Evolutionary conservation across 2,329 filamentous ascomycete species (phyloP).

Genomic region (Neofusicoccum sp.): DNA sequence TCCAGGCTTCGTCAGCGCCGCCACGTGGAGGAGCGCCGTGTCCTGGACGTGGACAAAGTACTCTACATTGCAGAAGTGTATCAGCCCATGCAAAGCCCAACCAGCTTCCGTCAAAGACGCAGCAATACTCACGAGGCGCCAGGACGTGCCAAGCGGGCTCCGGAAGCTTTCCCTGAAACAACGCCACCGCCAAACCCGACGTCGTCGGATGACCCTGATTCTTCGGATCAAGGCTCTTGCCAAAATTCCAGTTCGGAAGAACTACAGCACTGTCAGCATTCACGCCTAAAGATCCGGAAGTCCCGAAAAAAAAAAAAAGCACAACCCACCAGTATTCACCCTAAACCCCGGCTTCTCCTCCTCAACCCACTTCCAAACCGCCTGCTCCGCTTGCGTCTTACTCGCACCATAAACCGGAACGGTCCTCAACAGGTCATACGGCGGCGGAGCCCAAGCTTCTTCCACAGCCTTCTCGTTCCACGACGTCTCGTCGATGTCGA

Average conservation of each 20-base stretch:
- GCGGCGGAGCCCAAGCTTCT: not conserved
- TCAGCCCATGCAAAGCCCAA: conserved; percentile 22
- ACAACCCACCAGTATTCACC: conserved; percentile 39
- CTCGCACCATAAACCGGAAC: conserved; percentile 46
- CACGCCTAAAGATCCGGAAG: not conserved
- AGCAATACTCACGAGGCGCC: not conserved
- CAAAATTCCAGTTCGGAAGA: conserved; percentile 24
- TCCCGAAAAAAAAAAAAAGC: not conserved
- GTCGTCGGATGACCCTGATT: conserved; percentile 27
- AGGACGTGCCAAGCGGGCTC: not conserved
- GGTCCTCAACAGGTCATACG: not conserved
- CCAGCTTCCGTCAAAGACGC: conserved; percentile 18
- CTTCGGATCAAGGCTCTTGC: conserved; percentile 22
- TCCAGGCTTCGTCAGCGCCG: conserved; percentile 24
- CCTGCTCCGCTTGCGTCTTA: conserved; percentile 52
- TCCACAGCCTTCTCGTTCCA: not conserved
- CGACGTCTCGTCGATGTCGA: not conserved
- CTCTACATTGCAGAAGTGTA: conserved; percentile 1
- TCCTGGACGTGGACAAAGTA: conserved; percentile 28
- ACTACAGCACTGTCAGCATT: not conserved
- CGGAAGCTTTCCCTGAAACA: conserved; percentile 24
- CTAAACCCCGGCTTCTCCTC: conserved; percentile 49
- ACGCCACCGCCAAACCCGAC: conserved; percentile 21
- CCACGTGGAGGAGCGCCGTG: conserved; percentile 28
- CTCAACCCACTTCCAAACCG: conserved; percentile 50